These are phyloP conservation scores for Metschnikowia gruessii DNA, from an alignment of 805 yeast species.

Conservation along the genomic window DNA sequence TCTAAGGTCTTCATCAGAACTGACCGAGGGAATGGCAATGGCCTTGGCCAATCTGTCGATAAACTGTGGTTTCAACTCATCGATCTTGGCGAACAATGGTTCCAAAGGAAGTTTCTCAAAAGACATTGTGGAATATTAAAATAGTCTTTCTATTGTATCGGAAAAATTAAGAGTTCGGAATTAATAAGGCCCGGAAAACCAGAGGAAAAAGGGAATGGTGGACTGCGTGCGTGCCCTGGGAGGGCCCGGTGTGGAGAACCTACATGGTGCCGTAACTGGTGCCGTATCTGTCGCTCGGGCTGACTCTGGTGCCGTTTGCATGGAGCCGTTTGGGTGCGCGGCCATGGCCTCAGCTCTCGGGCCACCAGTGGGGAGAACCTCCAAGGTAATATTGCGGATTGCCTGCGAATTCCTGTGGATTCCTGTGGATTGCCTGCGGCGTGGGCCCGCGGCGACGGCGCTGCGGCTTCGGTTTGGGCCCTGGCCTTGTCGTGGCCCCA, in stretches of 20 bases:
- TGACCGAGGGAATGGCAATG: slow-evolving; percentile 93
- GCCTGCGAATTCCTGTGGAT: no score
- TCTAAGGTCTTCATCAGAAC: slow-evolving; percentile 84
- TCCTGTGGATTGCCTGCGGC: no score
- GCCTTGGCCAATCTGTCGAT: slow-evolving; percentile 72
- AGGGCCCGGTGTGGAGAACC: not conserved
- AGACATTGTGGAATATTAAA: slow-evolving; percentile 19
- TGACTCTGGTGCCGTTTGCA: no score
- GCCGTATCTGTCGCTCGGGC: no score
- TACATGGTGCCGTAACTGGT: no score
- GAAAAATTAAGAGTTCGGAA: not conserved
- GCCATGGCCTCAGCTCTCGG: no score
- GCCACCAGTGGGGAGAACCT: no score
- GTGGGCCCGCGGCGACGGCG: no score
- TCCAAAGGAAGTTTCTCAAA: slow-evolving; percentile 41
- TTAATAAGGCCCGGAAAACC: not conserved
- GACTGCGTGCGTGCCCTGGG: not conserved
- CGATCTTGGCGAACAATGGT: slow-evolving; percentile 59
- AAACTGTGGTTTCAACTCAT: slow-evolving; percentile 71
- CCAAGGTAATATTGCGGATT: no score
- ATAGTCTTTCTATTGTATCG: not conserved
- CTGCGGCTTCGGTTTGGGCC: no score
- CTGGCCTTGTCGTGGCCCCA: no score
- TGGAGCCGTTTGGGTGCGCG: no score
- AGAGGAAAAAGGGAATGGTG: not conserved